Evolutionary conservation across 495 filamentous ascomycete species (phyloP).

Genomic region (Aspergillus nanangensis): DNA sequence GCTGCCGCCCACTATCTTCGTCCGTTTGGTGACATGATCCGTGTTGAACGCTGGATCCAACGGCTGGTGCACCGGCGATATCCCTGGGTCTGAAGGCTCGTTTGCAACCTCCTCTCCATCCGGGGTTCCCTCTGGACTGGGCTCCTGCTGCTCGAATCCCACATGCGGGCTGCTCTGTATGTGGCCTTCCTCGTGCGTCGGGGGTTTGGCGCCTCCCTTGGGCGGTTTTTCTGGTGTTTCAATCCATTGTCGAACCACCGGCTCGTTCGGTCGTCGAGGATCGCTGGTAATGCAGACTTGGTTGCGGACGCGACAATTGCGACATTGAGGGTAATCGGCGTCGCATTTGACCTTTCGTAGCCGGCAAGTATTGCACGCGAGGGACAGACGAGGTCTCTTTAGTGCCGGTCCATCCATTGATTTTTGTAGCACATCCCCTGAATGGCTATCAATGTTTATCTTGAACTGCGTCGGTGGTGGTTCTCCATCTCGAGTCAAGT

Average conservation of each 20-base stretch:
- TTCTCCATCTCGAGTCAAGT: no score
- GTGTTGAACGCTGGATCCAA: constrained; percentile 10
- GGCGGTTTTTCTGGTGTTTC: constrained; percentile 6
- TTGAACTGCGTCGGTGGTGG: not conserved
- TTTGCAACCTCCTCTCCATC: not conserved
- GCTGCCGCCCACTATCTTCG: constrained; percentile 12
- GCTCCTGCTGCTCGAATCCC: not conserved
- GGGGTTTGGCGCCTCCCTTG: not conserved
- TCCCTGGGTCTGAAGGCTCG: not conserved
- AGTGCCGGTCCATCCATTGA: constrained; percentile 7
- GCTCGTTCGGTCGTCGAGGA: constrained; percentile 9
- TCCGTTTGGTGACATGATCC: constrained; percentile 10
- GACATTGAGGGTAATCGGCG: constrained; percentile 12
- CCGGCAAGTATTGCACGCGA: constrained; percentile 13
- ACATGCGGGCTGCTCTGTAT: not conserved
- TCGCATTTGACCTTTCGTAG: constrained; percentile 16
- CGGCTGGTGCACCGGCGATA: constrained; percentile 9
- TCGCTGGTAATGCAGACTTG: constrained; percentile 12
- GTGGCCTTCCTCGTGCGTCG: not conserved
- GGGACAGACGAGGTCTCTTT: constrained; percentile 12
- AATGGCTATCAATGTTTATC: not conserved
- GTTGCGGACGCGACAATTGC: constrained; percentile 11
- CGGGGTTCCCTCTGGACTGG: not conserved
- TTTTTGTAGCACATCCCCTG: not conserved
- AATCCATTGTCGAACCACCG: constrained; percentile 11